Evolutionary conservation across 1,284 basidiomycete species (phyloP).

Genomic region (Coniferiporia weirii): DNA sequence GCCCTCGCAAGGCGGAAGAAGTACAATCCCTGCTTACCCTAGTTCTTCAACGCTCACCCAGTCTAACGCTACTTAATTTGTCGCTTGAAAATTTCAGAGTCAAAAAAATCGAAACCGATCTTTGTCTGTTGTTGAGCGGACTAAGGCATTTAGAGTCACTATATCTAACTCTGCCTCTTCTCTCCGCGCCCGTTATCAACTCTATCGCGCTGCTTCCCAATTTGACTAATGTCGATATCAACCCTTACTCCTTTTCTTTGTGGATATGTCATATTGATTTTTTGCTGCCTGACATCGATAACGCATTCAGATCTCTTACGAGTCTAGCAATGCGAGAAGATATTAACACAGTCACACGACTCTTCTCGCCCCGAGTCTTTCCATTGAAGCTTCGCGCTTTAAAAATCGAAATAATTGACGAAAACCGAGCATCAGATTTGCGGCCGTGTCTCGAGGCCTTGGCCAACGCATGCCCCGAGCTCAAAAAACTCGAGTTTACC

Average conservation of each 20-base stretch:
- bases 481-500: background rate
- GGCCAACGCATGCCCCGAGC: background rate
- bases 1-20: background rate
- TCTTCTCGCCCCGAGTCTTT: background rate
- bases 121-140: background rate
- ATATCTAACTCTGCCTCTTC: too few species aligned
- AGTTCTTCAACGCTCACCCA: background rate
- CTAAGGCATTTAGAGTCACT: background rate
- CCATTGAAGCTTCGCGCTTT: background rate
- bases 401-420: background rate
- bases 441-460: background rate
- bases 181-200: too few species aligned
- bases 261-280: too few species aligned
- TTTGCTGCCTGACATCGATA: too few species aligned
- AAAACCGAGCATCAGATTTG: background rate
- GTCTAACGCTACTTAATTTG: background rate
- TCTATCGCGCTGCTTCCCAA: too few species aligned
- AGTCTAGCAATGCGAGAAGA: too few species aligned
- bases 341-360: too few species aligned
- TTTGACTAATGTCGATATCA: too few species aligned
- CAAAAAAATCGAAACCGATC: background rate
- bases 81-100: background rate
- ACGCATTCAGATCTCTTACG: too few species aligned
- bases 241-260: too few species aligned
- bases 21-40: background rate